Evolutionary conservation across 345 rosid species (phyloP).

Genomic region (Pelargonium nanum): DNA sequence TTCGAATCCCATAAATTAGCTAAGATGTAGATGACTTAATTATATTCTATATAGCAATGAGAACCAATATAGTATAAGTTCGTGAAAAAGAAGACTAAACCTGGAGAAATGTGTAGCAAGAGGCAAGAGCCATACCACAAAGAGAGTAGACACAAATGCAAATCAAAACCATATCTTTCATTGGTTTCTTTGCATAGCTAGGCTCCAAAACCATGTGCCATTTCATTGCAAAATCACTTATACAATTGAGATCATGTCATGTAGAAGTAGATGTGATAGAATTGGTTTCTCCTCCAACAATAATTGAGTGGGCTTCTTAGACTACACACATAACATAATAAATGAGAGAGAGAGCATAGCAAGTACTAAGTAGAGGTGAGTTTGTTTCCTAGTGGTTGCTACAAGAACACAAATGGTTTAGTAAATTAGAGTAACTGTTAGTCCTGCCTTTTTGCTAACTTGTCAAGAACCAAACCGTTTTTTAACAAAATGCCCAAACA

Average conservation of each 20-base stretch:
- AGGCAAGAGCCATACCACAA: too few species aligned
- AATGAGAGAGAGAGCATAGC: neutral
- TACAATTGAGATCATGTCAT: neutral
- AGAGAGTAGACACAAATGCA: too few species aligned
- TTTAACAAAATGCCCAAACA: conserved; percentile 29
- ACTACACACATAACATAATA: too few species aligned
- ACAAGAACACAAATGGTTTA: conserved; percentile 17
- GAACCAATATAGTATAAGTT: too few species aligned
- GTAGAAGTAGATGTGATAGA: neutral
- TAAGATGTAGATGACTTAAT: too few species aligned
- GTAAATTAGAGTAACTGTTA: conserved; percentile 53
- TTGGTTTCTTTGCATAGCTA: neutral
- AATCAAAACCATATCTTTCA: neutral
- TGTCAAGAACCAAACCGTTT: conserved; percentile 40
- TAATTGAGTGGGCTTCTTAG: too few species aligned
- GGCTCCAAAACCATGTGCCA: neutral
- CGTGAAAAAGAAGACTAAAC: neutral
- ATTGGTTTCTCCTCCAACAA: neutral
- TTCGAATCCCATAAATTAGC: too few species aligned
- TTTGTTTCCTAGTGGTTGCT: conserved; percentile 13
- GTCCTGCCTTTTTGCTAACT: conserved; percentile 49
- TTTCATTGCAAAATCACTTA: neutral
- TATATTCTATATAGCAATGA: too few species aligned
- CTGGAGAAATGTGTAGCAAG: neutral
- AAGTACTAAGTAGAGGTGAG: neutral